Percentiles rank a stretch among this genome's conserved stretches.
phyloP scores from a whole-genome alignment of 2,329 filamentous ascomycete species.

The Sporothrix curviconia region DNA sequence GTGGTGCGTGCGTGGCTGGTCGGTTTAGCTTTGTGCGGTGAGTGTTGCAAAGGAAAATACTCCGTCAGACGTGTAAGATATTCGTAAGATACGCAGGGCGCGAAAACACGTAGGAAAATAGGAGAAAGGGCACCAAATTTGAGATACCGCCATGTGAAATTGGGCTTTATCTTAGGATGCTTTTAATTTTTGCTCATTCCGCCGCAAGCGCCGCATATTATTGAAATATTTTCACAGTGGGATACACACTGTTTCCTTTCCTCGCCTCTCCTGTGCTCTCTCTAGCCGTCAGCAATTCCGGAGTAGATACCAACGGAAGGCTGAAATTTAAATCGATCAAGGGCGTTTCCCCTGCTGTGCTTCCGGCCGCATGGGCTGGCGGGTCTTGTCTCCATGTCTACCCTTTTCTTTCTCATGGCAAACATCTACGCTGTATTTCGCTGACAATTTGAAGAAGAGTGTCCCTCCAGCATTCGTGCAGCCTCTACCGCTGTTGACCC shows the following conservation, averaged over 20 bases:
- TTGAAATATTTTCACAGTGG: no score
- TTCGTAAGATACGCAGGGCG: conserved; percentile 4
- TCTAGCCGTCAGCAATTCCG: no score
- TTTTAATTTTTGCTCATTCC: no score
- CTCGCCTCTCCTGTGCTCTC: no score
- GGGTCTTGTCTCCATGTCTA: not conserved
- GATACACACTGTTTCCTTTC: no score
- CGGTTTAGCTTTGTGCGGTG: not conserved
- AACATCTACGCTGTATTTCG: no score
- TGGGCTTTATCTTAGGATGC: not conserved
- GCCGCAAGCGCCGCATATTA: no score
- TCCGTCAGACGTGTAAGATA: conserved; percentile 1
- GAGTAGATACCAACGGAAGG: no score
- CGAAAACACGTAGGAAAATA: not conserved
- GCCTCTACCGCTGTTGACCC: conserved; percentile 2
- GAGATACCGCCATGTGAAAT: not conserved
- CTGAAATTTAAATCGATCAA: no score
- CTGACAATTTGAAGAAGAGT: no score
- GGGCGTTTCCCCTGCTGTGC: no score
- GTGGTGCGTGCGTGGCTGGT: not conserved
- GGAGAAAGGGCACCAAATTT: not conserved
- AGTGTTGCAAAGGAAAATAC: not conserved
- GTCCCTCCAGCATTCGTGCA: not conserved
- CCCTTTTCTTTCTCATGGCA: not conserved
- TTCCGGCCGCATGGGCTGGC: not conserved